phyloP scores from a whole-genome alignment of 2,329 filamentous ascomycete species.

The Furcasterigmium furcatum region DNA sequence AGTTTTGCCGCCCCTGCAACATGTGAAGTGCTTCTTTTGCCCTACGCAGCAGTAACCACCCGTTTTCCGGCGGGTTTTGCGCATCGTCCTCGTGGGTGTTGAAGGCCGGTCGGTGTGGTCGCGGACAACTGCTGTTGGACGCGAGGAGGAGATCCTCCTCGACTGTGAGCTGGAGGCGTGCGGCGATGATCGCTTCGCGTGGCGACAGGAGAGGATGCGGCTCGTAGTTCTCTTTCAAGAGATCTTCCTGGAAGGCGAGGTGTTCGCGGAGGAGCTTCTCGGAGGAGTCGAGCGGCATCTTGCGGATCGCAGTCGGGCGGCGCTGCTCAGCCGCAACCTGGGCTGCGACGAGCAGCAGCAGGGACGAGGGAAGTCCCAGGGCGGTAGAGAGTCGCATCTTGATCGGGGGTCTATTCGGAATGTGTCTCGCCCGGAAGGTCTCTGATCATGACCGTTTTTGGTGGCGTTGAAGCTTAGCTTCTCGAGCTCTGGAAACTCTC shows the following conservation, averaged over 20 bases:
- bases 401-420: background rate
- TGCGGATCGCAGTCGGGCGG: conserved; percentile 62
- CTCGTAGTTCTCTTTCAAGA: conserved; percentile 9
- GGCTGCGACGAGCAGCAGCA: conserved; percentile 41
- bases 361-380: conserved; percentile 36
- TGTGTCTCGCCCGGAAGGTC: background rate
- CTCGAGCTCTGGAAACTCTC: no score
- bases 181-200: conserved; percentile 24
- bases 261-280: conserved; percentile 75
- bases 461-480: background rate
- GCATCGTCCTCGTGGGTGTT: conserved; percentile 38
- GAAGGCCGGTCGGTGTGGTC: conserved; percentile 46
- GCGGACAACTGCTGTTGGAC: conserved; percentile 9
- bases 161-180: conserved; percentile 21
- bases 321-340: conserved; percentile 27
- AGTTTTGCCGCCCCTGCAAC: conserved; percentile 59
- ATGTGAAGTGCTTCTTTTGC: conserved; percentile 42
- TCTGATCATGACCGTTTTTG: background rate
- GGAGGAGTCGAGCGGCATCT: conserved; percentile 67
- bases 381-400: conserved; percentile 36
- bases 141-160: conserved; percentile 17
- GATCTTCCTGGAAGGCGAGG: conserved; percentile 41
- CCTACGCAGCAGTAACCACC: conserved; percentile 32
- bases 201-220: conserved; percentile 18
- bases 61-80: conserved; percentile 7